A percentile compares a stretch with the other conserved stretches of the same genome.
Conservation (phyloP, 177 flowering plant species). For the Vitis hybrid region DNA sequence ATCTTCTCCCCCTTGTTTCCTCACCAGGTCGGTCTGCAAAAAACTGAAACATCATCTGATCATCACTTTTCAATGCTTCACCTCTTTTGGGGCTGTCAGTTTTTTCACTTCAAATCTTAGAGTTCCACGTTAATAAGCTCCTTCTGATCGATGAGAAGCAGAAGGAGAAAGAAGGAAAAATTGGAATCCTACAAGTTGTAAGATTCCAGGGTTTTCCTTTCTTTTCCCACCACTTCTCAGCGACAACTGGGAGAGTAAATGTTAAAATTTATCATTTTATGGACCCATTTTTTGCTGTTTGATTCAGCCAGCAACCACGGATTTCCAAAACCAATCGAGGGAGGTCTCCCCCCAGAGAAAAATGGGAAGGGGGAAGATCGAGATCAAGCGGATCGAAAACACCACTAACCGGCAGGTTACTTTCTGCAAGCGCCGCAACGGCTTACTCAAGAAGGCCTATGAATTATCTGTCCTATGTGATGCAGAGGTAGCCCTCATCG, state of each 20-base stretch:
- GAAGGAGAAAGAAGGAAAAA: too few relatives aligned
- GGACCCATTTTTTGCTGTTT: background rate
- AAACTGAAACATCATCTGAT: conserved; percentile 13
- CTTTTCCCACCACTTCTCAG: too few relatives aligned
- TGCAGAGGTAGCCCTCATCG: conserved; percentile 73
- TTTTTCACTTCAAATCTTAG: conserved; percentile 16
- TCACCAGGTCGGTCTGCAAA: conserved; percentile 26
- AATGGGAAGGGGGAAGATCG: conserved; percentile 73
- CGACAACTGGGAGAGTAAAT: too few relatives aligned
- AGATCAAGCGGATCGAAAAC: conserved; percentile 87
- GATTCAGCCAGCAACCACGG: conserved; percentile 31
- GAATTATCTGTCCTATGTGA: conserved; percentile 83
- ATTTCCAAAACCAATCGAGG: conserved; percentile 27
- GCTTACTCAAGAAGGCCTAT: conserved; percentile 77
- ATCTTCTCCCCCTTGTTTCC: conserved; percentile 15
- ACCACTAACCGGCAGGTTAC: conserved; percentile 84
- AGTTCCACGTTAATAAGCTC: background rate
- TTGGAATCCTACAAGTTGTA: too few relatives aligned
- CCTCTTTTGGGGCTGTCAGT: conserved; percentile 23
- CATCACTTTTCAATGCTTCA: conserved; percentile 16
- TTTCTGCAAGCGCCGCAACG: conserved; percentile 77
- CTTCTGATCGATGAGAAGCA: too few relatives aligned
- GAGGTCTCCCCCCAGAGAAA: conserved; percentile 44
- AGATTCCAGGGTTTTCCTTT: too few relatives aligned
- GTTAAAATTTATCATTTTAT: too few relatives aligned